These are phyloP conservation scores for Nemania sp. DNA, from an alignment of 2,329 filamentous ascomycete species.

Conservation along the genomic window DNA sequence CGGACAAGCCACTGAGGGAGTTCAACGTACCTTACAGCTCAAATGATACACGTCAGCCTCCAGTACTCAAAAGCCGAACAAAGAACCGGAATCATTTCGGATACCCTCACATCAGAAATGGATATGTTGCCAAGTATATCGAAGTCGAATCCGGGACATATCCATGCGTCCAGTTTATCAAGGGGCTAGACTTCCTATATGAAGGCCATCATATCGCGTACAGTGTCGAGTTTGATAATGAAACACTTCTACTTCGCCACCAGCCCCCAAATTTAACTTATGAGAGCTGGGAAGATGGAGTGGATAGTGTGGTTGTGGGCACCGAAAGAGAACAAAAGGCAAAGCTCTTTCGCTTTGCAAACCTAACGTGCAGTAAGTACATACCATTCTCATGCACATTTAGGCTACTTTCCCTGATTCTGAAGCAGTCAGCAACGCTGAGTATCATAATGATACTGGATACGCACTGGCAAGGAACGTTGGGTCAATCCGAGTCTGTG, in stretches of 20 bases:
- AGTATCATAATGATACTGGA: neutral
- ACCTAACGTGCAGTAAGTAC: neutral
- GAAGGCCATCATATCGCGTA: conserved; percentile 2
- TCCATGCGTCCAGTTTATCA: neutral
- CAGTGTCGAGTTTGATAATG: neutral
- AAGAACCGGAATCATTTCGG: fast-evolving
- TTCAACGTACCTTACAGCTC: neutral
- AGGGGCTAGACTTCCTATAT: neutral
- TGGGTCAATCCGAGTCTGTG: neutral
- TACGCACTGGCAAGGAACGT: neutral
- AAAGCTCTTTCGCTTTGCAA: neutral
- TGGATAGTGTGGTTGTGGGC: neutral
- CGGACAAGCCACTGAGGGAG: neutral
- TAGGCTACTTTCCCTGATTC: neutral
- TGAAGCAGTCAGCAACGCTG: neutral
- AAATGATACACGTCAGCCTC: neutral
- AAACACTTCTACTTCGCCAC: neutral
- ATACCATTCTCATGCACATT: neutral
- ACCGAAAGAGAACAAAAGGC: neutral
- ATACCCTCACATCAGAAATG: neutral
- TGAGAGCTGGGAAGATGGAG: neutral
- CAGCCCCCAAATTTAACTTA: neutral
- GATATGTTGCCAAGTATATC: conserved; percentile 1
- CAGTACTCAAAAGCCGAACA: neutral
- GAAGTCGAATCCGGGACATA: conserved; percentile 1